A percentile compares a stretch with the other conserved stretches of the same genome.
Conservation (phyloP, 768 basidiomycete genomes). For the Amanita muscaria region DNA sequence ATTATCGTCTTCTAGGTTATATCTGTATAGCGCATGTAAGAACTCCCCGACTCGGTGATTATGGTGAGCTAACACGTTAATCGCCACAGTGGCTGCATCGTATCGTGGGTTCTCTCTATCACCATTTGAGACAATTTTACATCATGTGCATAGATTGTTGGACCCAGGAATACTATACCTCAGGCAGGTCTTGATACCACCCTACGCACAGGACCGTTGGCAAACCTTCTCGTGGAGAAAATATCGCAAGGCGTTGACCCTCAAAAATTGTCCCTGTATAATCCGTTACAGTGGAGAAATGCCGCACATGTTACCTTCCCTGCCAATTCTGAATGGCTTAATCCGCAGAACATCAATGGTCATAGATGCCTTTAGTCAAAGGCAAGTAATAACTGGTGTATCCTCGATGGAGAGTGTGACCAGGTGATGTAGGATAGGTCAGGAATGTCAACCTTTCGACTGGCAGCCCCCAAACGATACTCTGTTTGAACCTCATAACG, state of each 20-base stretch:
- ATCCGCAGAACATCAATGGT: conserved; percentile 40
- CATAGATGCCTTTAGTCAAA: conserved; percentile 43
- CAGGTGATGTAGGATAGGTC: conserved; percentile 29
- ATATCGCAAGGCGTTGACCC: conserved; percentile 40
- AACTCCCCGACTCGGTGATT: neutral
- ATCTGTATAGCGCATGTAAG: conserved; percentile 54
- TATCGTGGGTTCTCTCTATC: conserved; percentile 22
- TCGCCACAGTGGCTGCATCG: conserved; percentile 39
- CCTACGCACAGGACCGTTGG: conserved; percentile 39
- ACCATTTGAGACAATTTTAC: conserved; percentile 1
- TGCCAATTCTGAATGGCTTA: conserved; percentile 36
- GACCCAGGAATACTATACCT: conserved; percentile 41
- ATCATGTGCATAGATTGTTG: conserved; percentile 31
- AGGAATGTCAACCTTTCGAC: conserved; percentile 35
- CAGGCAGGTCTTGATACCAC: conserved; percentile 47
- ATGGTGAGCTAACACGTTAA: conserved; percentile 4
- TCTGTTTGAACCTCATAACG: conserved; percentile 40
- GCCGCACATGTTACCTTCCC: conserved; percentile 36
- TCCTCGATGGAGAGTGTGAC: neutral
- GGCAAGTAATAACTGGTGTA: conserved; percentile 19
- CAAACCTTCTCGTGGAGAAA: conserved; percentile 37
- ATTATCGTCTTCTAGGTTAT: conserved; percentile 24
- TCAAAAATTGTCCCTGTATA: conserved; percentile 34
- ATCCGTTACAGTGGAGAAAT: conserved; percentile 40
- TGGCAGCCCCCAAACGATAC: conserved; percentile 31